Base-by-base conservation (phyloP, 176 grass and related monocot genomes). In the Ensete glaucum region DNA sequence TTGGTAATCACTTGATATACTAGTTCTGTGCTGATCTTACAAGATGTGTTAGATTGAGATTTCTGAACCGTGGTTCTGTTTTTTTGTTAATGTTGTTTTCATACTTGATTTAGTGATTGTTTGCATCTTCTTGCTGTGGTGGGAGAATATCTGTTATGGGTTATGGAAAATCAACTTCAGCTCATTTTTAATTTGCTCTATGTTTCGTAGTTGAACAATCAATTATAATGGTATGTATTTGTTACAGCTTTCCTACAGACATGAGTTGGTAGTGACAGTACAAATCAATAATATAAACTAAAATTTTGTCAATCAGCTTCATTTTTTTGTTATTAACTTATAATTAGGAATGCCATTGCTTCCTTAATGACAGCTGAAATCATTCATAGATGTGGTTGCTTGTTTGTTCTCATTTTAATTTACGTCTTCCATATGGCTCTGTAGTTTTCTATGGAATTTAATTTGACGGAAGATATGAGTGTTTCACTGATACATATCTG, bases 401-500 rank as follows among this genome's bases (percentile, higher is more conserved):
- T 11, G 11, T 25, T 65, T 11, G 1, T 65, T 10, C 21, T 65
- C 26, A 8, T 9, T 65, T 65, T 20, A 22, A 0, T 26, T 65
- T 26, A 22, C 11, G 27, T 64, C 9, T 58, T 58, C 1, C 4
- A 58, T 17, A 20, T 60, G 57, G 15, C n/a, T 60, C 2, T 60
- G 15, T 59, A 60, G 57, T n/a, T 7, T 60, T 60, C 21, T 60
- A 4, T 19, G 8, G 14, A 60, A 60, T 43, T 43, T 43, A 43
- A 43, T 43, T 43, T 26, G 21, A 51, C 16, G 9, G 72, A 29
- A 73, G 9, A 9, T 27, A 55, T 73, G 21, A 27, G 52, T 13
- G 1, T 54, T 13, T 50, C 52, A 25, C 5, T 60, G 57, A 60
- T 60, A 60, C 72, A 17, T 77, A 68, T 79, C 82, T 82, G 50